phyloP scores from a whole-genome alignment of 2,329 filamentous ascomycete genomes.

The Aspergillus luchuensis region DNA sequence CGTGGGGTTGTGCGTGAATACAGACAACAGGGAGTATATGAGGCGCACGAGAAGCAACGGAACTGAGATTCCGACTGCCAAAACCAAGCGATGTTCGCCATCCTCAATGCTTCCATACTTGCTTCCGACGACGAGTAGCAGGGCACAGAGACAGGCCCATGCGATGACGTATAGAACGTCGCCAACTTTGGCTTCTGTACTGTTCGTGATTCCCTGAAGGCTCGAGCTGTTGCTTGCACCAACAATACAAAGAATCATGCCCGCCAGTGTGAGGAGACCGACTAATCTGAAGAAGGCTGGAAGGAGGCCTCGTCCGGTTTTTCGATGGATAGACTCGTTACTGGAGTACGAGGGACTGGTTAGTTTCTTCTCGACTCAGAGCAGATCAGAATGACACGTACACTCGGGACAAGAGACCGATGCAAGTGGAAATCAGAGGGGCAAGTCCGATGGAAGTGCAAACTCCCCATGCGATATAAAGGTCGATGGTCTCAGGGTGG shows the following conservation, averaged over 20 bases:
- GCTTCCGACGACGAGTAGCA: slow-evolving; percentile 35
- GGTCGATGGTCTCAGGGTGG: slow-evolving; percentile 38
- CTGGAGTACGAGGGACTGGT: slow-evolving; percentile 12
- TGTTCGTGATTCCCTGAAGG: slow-evolving; percentile 39
- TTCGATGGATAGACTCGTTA: slow-evolving; percentile 28
- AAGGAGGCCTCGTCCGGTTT: slow-evolving; percentile 23
- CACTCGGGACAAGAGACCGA: slow-evolving; percentile 48
- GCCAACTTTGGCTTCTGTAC: slow-evolving; percentile 45
- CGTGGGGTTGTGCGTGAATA: slow-evolving; percentile 43
- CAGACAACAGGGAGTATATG: slow-evolving; percentile 49
- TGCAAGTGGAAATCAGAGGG: slow-evolving; percentile 50
- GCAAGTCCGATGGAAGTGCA: slow-evolving; percentile 54
- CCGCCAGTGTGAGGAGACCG: slow-evolving; percentile 34
- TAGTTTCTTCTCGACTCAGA: neutral
- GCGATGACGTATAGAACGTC: slow-evolving; percentile 48
- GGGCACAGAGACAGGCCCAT: slow-evolving; percentile 41
- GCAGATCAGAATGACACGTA: slow-evolving; percentile 11
- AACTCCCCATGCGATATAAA: slow-evolving; percentile 46
- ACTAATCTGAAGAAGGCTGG: slow-evolving; percentile 32
- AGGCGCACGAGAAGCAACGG: slow-evolving; percentile 57
- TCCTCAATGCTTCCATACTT: slow-evolving; percentile 37
- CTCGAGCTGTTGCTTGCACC: slow-evolving; percentile 32
- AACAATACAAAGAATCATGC: slow-evolving; percentile 45
- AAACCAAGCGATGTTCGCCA: slow-evolving; percentile 52
- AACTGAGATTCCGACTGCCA: slow-evolving; percentile 46